Conservation (phyloP, 306 rosid species). For the Aeschynomene evenia region DNA sequence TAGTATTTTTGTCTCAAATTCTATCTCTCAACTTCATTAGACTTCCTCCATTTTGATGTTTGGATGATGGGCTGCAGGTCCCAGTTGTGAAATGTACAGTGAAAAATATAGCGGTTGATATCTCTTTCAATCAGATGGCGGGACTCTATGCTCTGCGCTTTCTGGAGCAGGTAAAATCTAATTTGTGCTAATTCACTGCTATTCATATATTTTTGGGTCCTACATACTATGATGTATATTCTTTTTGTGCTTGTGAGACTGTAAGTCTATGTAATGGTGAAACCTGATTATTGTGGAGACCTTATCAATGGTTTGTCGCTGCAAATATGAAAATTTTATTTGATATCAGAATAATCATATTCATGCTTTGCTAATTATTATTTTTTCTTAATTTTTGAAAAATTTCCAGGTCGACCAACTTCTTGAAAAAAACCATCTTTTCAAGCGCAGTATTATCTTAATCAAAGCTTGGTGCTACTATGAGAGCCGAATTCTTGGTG, state of each 20-base stretch:
- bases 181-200: neutral
- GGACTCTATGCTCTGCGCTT: slow-evolving; percentile 61
- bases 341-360: neutral
- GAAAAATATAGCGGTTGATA: slow-evolving; percentile 56
- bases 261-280: neutral
- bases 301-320: no score
- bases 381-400: neutral
- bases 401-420: slow-evolving; percentile 50
- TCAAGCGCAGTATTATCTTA: slow-evolving; percentile 62
- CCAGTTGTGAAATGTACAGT: slow-evolving; percentile 60
- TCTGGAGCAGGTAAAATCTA: slow-evolving; percentile 60
- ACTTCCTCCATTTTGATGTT: slow-evolving; percentile 11
- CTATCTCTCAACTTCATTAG: no score
- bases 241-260: neutral
- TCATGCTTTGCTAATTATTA: slow-evolving; percentile 18
- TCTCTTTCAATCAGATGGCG: slow-evolving; percentile 71
- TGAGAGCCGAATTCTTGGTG: slow-evolving; percentile 74
- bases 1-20: no score
- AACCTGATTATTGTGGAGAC: no score
- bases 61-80: slow-evolving; percentile 54
- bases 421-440: slow-evolving; percentile 60
- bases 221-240: slow-evolving; percentile 1
- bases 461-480: slow-evolving; percentile 79
- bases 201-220: slow-evolving; percentile 21
- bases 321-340: no score